Base-by-base conservation (phyloP, 805 yeast genomes). In the Zygoascus flipseniorum region DNA sequence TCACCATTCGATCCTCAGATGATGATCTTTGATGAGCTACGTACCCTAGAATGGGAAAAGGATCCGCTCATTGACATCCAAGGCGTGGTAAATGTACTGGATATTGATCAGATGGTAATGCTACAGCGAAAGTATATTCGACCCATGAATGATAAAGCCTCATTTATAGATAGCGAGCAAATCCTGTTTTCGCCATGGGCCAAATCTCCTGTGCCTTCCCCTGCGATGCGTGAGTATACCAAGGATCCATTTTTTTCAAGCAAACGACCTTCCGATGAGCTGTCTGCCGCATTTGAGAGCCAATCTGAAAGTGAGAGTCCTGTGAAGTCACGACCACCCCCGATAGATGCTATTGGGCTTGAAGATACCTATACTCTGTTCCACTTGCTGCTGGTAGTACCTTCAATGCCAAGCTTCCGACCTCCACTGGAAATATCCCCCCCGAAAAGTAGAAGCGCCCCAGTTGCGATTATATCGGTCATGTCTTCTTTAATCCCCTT, bases 141-240 rank as follows among this genome's bases (percentile, higher is more conserved):
- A 16, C 23, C 42, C 11, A 4, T 11, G 31, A 35, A 42, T 32
- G 39, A 37, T 6, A 19, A 45, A 8, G 58, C 55, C 35, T 47
- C 52, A 35, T 56, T 54, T 8, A 62, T 54, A 35, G 70, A 66
- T 47, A 59, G 56, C 31, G 69, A 66, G 52, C 70, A 66, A 52
- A 60, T 58, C 2, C 14, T 57, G 4, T 42, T 52, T 6, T 63
- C 69, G 2, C 67, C 69, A 2, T 64, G 69, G 69, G 54, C 64
- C 1, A 48, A 54, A 19, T 65, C 70, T 2, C 67, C 70, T 2
- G 66, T 68, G 2, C 66, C 67, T 2, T 62, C 70, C 1, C 69
- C 69, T 3, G 68, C 66, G 9, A 35, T 66, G 5, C 49, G 59
- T 8, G 59, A 61, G 31, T 60, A 60, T 37, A 43, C 52, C 1